Percentiles rank a stretch among this genome's conserved stretches.
Conservation (phyloP, 2,329 filamentous ascomycete species). For the Plenodomus lindquistii region DNA sequence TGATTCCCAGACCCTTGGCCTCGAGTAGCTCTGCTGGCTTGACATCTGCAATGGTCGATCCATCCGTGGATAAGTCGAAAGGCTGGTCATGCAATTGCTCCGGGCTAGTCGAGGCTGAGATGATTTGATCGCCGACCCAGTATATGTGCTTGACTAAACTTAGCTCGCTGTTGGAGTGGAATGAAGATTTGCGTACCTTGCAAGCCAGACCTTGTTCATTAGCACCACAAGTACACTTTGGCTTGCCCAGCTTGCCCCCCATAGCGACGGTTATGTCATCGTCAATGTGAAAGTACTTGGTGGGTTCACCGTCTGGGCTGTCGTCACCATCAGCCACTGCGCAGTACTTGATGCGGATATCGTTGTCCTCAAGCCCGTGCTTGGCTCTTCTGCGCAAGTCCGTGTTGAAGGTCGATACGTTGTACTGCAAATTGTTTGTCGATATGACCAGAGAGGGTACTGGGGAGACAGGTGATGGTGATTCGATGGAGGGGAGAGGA, state of each 20-base stretch:
- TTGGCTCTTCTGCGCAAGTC: constrained; percentile 37
- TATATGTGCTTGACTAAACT: constrained; percentile 40
- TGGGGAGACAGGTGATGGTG: constrained; percentile 25
- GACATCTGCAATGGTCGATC: constrained; percentile 36
- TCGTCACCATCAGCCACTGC: constrained; percentile 23
- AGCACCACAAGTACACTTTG: constrained; percentile 41
- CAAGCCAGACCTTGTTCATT: constrained; percentile 40
- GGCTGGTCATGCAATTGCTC: constrained; percentile 26
- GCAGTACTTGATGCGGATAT: constrained; percentile 43
- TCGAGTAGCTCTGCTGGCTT: constrained; percentile 36
- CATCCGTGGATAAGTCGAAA: constrained; percentile 36
- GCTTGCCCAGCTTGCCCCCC: constrained; percentile 27
- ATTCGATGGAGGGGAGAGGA: constrained; percentile 26
- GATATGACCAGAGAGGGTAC: constrained; percentile 40
- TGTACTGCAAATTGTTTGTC: constrained; percentile 38
- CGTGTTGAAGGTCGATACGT: constrained; percentile 36
- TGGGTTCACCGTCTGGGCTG: constrained; percentile 14
- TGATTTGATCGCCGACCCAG: constrained; percentile 43
- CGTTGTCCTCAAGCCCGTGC: constrained; percentile 38
- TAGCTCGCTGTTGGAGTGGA: neutral
- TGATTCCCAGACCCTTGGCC: constrained; percentile 25
- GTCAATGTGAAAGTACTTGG: constrained; percentile 41
- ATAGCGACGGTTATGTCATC: constrained; percentile 43
- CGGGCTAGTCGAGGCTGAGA: constrained; percentile 29
- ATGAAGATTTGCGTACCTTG: constrained; percentile 28